phyloP scores from a whole-genome alignment of 2,329 filamentous ascomycete species.

The Torrubiellomyces zombiae region DNA sequence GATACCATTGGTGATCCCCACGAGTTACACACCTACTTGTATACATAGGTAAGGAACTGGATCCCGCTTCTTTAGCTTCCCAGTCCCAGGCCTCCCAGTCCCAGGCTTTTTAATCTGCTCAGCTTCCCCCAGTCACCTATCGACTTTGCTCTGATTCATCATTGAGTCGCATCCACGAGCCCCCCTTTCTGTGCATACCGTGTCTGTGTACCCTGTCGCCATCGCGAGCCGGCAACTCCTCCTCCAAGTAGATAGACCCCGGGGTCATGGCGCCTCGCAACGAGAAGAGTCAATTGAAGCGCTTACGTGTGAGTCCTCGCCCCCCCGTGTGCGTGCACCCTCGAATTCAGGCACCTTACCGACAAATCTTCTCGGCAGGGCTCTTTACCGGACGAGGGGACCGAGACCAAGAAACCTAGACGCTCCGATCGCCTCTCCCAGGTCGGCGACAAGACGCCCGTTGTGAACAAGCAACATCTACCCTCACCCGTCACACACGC shows the following conservation, averaged over 20 bases:
- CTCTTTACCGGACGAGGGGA: constrained; percentile 45
- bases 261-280: constrained; percentile 38
- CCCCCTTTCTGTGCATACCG: too few relatives aligned
- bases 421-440: constrained; percentile 57
- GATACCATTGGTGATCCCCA: too few relatives aligned
- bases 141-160: too few relatives aligned
- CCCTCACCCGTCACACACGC: constrained; percentile 65
- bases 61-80: neutral
- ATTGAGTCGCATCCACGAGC: too few relatives aligned
- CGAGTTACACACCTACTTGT: too few relatives aligned
- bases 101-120: too few relatives aligned
- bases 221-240: too few relatives aligned
- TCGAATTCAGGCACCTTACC: constrained; percentile 9
- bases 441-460: constrained; percentile 36
- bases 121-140: too few relatives aligned
- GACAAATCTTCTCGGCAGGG: constrained; percentile 27
- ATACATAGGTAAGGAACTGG: too few relatives aligned
- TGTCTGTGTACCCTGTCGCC: too few relatives aligned
- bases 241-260: too few relatives aligned
- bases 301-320: constrained; percentile 45
- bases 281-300: constrained; percentile 77
- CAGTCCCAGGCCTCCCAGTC: too few relatives aligned
- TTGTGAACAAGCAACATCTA: constrained; percentile 49
- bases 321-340: constrained; percentile 4
- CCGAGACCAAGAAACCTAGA: constrained; percentile 69